Conservation (phyloP, 768 basidiomycete species). For the Naganishia antarctica region DNA sequence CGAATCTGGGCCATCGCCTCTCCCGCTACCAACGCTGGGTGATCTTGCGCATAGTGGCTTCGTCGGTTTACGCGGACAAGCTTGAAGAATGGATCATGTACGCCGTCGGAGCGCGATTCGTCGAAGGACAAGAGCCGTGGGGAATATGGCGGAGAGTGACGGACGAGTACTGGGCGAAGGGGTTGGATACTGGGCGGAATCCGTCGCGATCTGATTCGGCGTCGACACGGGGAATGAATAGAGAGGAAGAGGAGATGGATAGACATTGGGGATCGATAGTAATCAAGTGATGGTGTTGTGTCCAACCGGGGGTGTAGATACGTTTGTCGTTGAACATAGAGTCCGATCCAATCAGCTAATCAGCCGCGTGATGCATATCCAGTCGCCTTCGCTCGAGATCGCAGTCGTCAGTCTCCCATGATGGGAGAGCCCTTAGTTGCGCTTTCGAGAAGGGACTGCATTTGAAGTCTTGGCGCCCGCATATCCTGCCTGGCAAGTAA, state of each 20-base stretch:
- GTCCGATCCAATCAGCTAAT: too few species aligned
- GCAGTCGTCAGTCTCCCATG: too few species aligned
- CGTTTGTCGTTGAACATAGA: too few species aligned
- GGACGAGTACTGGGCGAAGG: slow-evolving; percentile 36
- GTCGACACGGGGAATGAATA: neutral
- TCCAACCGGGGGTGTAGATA: too few species aligned
- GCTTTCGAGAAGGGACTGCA: too few species aligned
- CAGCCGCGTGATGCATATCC: too few species aligned
- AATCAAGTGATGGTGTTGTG: neutral
- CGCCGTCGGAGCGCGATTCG: slow-evolving; percentile 53
- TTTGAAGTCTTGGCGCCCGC: too few species aligned
- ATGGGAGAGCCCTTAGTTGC: too few species aligned
- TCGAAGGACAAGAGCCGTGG: slow-evolving; percentile 60
- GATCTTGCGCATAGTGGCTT: slow-evolving; percentile 29
- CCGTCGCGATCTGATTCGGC: neutral
- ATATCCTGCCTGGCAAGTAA: too few species aligned
- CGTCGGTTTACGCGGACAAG: slow-evolving; percentile 29
- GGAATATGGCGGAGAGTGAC: slow-evolving; percentile 51
- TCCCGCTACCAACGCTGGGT: slow-evolving; percentile 42
- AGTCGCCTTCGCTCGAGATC: too few species aligned
- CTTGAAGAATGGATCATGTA: slow-evolving; percentile 27
- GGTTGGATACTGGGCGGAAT: neutral
- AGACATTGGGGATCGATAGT: slow-evolving; percentile 8
- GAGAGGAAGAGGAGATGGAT: slow-evolving; percentile 9
- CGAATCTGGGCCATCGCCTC: slow-evolving; percentile 32